Percentiles rank a stretch among this genome's conserved stretches.
Conservation (phyloP, 2,329 filamentous ascomycete genomes). For the Aspergillus pseudoviridinutans region DNA sequence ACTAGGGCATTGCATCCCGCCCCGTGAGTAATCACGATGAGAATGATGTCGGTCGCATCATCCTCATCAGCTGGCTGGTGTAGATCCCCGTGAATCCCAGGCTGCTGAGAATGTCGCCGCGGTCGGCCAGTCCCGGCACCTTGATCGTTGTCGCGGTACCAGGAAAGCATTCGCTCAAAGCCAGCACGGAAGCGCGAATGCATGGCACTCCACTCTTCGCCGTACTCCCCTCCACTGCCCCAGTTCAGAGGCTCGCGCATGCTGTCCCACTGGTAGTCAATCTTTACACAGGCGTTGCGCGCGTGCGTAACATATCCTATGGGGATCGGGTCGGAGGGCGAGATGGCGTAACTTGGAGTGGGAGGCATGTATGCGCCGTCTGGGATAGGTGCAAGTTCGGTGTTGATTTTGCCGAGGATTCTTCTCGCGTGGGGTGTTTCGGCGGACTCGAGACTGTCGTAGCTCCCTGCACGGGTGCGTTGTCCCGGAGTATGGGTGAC, state of each 20-base stretch:
- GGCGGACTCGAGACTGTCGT: conserved; percentile 31
- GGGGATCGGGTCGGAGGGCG: conserved; percentile 74
- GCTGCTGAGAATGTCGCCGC: conserved; percentile 15
- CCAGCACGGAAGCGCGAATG: conserved; percentile 83
- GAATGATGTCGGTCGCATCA: conserved; percentile 67
- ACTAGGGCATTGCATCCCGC: conserved; percentile 95
- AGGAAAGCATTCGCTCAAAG: conserved; percentile 72
- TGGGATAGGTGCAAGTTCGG: conserved; percentile 24
- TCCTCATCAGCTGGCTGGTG: conserved; percentile 48
- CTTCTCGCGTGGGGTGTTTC: conserved; percentile 16
- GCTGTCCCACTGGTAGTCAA: conserved; percentile 98
- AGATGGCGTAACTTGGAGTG: conserved; percentile 77
- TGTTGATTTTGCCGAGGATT: conserved; percentile 30
- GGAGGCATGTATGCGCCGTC: conserved; percentile 66
- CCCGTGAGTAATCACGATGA: conserved; percentile 88
- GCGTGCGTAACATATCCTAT: conserved; percentile 86
- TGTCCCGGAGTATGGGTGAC: conserved; percentile 19
- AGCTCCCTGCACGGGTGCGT: conserved; percentile 48
- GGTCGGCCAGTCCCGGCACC: conserved; percentile 3
- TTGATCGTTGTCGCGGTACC: conserved; percentile 62
- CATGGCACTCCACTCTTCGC: conserved; percentile 96
- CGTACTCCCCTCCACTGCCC: conserved; percentile 82
- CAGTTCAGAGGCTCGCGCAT: conserved; percentile 73
- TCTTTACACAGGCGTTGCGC: conserved; percentile 73
- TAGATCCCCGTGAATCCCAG: conserved; percentile 12